Conservation (phyloP, 495 filamentous ascomycete species). For the Symbiotaphrina buchneri region DNA sequence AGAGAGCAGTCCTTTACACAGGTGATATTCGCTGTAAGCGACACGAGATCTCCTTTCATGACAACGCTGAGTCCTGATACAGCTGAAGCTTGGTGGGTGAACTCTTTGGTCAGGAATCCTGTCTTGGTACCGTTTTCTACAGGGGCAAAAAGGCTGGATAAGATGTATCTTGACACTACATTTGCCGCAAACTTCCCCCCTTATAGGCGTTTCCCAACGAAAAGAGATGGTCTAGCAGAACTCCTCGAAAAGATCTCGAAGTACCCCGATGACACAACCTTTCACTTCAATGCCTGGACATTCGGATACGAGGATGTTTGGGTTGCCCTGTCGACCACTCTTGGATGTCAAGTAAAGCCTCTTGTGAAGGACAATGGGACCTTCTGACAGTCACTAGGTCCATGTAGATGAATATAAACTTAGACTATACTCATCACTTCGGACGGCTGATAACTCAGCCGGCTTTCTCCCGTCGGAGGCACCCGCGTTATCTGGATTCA, state of each 20-base stretch:
- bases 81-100: conserved; percentile 49
- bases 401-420: conserved; percentile 71
- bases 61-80: not conserved
- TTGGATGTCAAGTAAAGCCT: conserved; percentile 34
- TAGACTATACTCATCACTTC: conserved; percentile 45
- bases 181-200: conserved; percentile 28
- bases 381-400: conserved; percentile 22
- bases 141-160: conserved; percentile 42
- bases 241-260: conserved; percentile 40
- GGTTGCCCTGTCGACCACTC: conserved; percentile 50
- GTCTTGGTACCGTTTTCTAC: conserved; percentile 51
- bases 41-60: not conserved
- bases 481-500: conserved; percentile 49
- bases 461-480: conserved; percentile 26
- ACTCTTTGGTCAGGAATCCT: conserved; percentile 43
- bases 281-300: conserved; percentile 81
- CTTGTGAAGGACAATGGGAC: conserved; percentile 3
- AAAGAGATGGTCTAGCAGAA: conserved; percentile 54
- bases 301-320: conserved; percentile 85
- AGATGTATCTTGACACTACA: conserved; percentile 75
- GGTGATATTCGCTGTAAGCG: conserved; percentile 66
- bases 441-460: conserved; percentile 12
- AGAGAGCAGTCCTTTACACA: conserved; percentile 67
- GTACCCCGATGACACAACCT: conserved; percentile 56
- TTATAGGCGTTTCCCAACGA: conserved; percentile 5